Percentiles rank a stretch among this genome's conserved stretches.
These are phyloP conservation scores for Solanum gandarillasii DNA, from an alignment of 257 asterid genomes.

Conservation along the genomic window DNA sequence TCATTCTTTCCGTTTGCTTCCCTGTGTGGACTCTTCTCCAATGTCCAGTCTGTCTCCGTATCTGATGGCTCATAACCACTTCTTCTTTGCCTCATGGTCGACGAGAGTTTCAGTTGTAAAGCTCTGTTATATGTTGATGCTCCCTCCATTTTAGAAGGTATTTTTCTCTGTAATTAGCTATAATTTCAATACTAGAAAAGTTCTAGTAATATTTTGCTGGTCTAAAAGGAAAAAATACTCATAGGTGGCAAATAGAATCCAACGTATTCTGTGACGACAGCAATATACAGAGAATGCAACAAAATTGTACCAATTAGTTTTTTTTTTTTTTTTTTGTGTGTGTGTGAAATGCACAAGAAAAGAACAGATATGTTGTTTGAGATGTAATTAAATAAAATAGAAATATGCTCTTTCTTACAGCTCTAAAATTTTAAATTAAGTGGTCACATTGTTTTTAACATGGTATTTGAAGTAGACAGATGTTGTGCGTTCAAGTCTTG, in stretches of 20 bases:
- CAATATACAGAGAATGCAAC: neutral
- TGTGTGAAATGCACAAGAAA: neutral
- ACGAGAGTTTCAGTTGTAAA: slow-evolving; percentile 13
- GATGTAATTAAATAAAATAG: neutral
- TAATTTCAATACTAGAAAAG: neutral
- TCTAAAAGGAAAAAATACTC: neutral
- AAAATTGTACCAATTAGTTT: neutral
- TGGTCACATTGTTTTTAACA: neutral
- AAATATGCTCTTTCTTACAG: neutral
- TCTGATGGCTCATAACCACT: slow-evolving; percentile 71
- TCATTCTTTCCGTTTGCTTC: neutral
- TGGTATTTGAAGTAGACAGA: neutral
- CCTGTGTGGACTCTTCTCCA: slow-evolving; percentile 33
- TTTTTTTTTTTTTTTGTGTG: neutral
- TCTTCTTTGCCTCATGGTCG: slow-evolving; percentile 13
- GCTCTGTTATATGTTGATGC: neutral
- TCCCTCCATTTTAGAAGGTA: slow-evolving; percentile 11
- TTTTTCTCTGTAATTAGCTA: neutral
- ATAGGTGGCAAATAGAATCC: neutral
- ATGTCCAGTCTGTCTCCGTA: slow-evolving; percentile 39
- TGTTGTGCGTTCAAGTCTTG: neutral
- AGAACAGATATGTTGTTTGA: neutral
- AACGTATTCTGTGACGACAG: neutral
- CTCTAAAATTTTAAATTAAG: neutral
- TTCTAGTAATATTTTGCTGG: neutral